Evolutionary conservation across 352 stramenopile species (phyloP).

Genomic region (Stramenopiles sp.): DNA sequence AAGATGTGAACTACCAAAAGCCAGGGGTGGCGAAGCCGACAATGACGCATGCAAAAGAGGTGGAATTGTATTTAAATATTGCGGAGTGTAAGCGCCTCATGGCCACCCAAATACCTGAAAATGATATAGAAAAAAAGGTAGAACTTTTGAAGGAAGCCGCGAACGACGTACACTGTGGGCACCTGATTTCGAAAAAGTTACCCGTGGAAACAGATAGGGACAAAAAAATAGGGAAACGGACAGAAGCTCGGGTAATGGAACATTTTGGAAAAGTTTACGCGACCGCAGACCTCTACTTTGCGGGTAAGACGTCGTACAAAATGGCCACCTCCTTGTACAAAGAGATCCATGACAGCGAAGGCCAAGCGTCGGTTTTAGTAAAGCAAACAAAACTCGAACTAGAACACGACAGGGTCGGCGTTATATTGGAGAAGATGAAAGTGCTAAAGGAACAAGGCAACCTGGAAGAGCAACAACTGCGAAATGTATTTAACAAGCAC

Average conservation of each 20-base stretch:
- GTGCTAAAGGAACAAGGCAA: background rate
- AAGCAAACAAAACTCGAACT: background rate
- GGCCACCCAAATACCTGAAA: background rate
- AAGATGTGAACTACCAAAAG: background rate
- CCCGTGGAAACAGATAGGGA: background rate
- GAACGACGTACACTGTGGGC: background rate
- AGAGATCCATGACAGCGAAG: background rate
- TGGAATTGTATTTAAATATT: background rate
- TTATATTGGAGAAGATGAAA: background rate
- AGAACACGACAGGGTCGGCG: background rate
- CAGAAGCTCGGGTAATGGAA: background rate
- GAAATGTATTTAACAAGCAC: constrained; percentile 1
- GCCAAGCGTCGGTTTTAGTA: background rate
- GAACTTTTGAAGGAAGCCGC: background rate
- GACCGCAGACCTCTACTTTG: background rate
- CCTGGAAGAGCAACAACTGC: background rate
- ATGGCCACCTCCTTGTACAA: background rate
- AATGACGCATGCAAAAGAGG: background rate
- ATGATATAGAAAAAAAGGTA: background rate
- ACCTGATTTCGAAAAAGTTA: background rate
- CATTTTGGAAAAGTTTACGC: background rate
- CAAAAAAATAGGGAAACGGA: background rate
- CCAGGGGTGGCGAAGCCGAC: background rate
- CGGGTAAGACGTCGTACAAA: background rate
- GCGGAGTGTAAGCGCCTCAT: background rate